Conservation (phyloP, 306 rosid genomes). For the Vachellia pachyceras region DNA sequence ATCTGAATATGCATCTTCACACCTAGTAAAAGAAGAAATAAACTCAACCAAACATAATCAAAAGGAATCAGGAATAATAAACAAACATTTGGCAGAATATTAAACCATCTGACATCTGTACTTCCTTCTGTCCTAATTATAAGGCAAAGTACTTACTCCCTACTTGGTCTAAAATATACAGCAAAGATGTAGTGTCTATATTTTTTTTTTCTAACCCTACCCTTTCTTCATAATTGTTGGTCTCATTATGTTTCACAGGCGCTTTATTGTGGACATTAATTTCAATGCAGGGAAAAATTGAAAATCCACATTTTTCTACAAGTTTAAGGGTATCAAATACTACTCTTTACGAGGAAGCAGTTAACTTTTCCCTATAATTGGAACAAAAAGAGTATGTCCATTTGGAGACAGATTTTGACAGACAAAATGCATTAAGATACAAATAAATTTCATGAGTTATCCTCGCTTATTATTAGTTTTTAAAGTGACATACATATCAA, state of each 20-base stretch:
- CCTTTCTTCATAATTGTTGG: neutral
- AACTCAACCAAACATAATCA: conserved; percentile 24
- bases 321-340: neutral
- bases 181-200: neutral
- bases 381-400: neutral
- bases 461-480: neutral
- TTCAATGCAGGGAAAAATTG: neutral
- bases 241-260: neutral
- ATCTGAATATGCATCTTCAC: conserved; percentile 96
- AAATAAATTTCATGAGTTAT: conserved; percentile 17
- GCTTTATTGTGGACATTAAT: neutral
- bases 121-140: neutral
- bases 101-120: conserved; percentile 17
- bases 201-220: neutral
- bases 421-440: conserved; percentile 13
- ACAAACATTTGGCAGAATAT: conserved; percentile 30
- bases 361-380: neutral
- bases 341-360: neutral
- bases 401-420: conserved; percentile 9
- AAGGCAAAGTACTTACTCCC: neutral
- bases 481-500: neutral
- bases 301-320: neutral
- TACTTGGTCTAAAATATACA: neutral
- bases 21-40: conserved; percentile 66
- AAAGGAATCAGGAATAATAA: conserved; percentile 31